Conservation (phyloP, 2,329 filamentous ascomycete species). For the Chalara sp. region DNA sequence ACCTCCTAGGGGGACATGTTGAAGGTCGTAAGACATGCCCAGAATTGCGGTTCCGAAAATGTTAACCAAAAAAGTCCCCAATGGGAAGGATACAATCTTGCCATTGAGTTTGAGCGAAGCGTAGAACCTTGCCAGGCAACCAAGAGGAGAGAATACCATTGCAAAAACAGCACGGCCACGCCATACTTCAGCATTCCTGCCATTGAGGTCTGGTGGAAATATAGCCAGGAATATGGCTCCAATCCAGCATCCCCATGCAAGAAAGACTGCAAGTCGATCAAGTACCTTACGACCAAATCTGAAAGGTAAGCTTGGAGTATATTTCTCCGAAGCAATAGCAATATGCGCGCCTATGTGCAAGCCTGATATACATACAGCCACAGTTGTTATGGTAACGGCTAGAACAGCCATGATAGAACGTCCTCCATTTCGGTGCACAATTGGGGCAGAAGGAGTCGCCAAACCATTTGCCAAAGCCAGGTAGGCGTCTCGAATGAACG, state of each 20-base stretch:
- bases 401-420: constrained; percentile 79
- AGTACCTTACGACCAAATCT: constrained; percentile 49
- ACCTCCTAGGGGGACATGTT: constrained; percentile 53
- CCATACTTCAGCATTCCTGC: constrained; percentile 51
- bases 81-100: constrained; percentile 59
- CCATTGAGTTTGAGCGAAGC: constrained; percentile 65
- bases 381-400: constrained; percentile 66
- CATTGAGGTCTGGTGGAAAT: constrained; percentile 56
- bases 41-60: constrained; percentile 68
- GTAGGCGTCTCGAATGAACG: constrained; percentile 75
- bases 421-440: constrained; percentile 55
- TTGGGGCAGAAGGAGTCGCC: constrained; percentile 38
- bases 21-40: constrained; percentile 72
- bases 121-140: constrained; percentile 72
- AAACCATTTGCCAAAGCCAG: constrained; percentile 73
- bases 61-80: constrained; percentile 83
- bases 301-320: constrained; percentile 56
- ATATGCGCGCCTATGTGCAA: constrained; percentile 70
- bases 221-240: constrained; percentile 66
- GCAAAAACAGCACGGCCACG: constrained; percentile 70
- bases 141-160: constrained; percentile 74
- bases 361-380: constrained; percentile 63
- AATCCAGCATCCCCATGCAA: constrained; percentile 72
- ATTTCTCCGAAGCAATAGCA: constrained; percentile 52
- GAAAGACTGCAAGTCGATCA: constrained; percentile 55